These are phyloP conservation scores for Scheffersomyces lignosus DNA, from an alignment of 805 yeast genomes.

Conservation along the genomic window DNA sequence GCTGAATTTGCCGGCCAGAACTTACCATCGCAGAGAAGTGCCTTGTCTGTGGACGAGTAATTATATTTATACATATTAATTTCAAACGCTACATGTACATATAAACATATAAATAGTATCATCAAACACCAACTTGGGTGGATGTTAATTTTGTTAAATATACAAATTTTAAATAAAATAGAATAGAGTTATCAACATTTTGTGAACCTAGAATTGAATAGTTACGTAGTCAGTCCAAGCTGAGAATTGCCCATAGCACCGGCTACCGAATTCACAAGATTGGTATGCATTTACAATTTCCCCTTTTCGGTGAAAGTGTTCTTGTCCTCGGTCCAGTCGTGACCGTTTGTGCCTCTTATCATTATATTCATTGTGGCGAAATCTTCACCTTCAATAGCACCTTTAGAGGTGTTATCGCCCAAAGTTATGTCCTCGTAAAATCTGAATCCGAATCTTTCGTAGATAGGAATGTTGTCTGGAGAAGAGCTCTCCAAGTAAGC, in stretches of 20 bases:
- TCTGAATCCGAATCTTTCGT: conserved; percentile 51
- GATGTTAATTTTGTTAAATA: not conserved
- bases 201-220: too few species aligned
- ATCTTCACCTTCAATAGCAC: conserved; percentile 36
- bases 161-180: not conserved
- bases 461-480: conserved; percentile 48
- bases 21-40: conserved; percentile 60
- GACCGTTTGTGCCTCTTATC: conserved; percentile 39
- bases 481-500: conserved; percentile 51
- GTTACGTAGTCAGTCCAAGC: too few species aligned
- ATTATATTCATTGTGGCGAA: conserved; percentile 45
- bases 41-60: conserved; percentile 43
- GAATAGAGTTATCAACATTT: too few species aligned
- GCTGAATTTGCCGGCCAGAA: conserved; percentile 52
- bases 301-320: conserved; percentile 6
- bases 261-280: too few species aligned
- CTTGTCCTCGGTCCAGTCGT: conserved; percentile 30
- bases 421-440: conserved; percentile 50
- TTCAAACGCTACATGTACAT: not conserved
- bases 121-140: not conserved
- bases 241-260: too few species aligned
- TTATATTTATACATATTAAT: conserved; percentile 1
- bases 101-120: not conserved
- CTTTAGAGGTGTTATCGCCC: conserved; percentile 26
- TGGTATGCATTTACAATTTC: conserved; percentile 1